Evolutionary conservation across 495 filamentous ascomycete genomes (phyloP).

Genomic region (Parathielavia appendiculata): DNA sequence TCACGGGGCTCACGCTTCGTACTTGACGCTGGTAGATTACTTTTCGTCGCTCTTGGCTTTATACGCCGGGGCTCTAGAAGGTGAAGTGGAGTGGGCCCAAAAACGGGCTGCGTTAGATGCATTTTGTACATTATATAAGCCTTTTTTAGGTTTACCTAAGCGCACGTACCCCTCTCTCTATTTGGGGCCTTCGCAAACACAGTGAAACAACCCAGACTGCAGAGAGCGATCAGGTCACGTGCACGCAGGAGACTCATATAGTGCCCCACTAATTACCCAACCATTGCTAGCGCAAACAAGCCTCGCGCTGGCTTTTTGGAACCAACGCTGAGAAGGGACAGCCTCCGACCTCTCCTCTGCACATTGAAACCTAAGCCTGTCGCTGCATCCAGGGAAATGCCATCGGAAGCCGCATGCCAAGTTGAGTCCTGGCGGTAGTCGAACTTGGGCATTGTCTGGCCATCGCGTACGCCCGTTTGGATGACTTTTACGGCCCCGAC

Average conservation of each 20-base stretch:
- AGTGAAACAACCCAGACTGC: too few relatives aligned
- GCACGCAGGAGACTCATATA: neutral
- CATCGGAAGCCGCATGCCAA: slow-evolving; percentile 18
- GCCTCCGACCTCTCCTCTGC: slow-evolving; percentile 20
- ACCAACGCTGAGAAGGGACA: slow-evolving; percentile 21
- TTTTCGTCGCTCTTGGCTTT: too few relatives aligned
- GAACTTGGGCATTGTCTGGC: slow-evolving; percentile 5
- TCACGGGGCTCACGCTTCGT: too few relatives aligned
- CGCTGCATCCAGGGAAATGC: slow-evolving; percentile 16
- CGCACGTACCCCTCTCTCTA: too few relatives aligned
- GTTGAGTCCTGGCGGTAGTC: slow-evolving; percentile 12
- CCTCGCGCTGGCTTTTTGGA: slow-evolving; percentile 19
- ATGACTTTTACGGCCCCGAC: slow-evolving; percentile 18
- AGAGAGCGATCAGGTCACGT: slow-evolving; percentile 17
- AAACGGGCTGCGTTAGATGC: too few relatives aligned
- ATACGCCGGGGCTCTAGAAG: too few relatives aligned
- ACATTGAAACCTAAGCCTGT: slow-evolving; percentile 11
- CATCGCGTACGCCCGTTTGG: slow-evolving; percentile 24
- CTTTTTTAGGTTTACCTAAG: too few relatives aligned
- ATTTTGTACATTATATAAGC: too few relatives aligned
- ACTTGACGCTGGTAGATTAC: too few relatives aligned
- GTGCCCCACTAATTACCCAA: slow-evolving; percentile 19
- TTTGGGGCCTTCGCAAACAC: neutral
- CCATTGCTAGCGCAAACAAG: slow-evolving; percentile 8
- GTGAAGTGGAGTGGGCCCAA: too few relatives aligned